Percentiles rank a stretch among this genome's conserved stretches.
phyloP scores from a whole-genome alignment of 768 basidiomycete genomes.

The Tubosaeta sp. region DNA sequence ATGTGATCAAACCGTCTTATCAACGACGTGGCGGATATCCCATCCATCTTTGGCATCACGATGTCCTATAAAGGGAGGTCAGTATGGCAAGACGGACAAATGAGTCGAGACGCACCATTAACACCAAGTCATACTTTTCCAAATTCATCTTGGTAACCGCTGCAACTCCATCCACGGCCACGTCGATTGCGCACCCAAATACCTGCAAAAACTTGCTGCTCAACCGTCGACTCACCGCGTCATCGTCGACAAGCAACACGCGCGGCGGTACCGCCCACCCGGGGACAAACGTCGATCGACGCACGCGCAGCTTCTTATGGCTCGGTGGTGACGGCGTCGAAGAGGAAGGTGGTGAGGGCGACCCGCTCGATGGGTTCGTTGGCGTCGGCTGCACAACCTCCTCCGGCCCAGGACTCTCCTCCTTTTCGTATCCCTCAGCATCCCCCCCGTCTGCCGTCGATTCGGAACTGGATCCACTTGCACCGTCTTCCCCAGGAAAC shows the following conservation, averaged over 20 bases:
- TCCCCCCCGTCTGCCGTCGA: conserved; percentile 19
- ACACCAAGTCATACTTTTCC: conserved; percentile 91
- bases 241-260: conserved; percentile 93
- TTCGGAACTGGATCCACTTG: conserved; percentile 7
- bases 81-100: background rate
- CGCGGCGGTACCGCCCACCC: conserved; percentile 90
- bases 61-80: conserved; percentile 61
- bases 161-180: conserved; percentile 87
- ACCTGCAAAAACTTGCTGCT: conserved; percentile 93
- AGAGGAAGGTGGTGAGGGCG: conserved; percentile 15
- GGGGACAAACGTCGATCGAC: conserved; percentile 78
- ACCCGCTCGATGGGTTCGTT: conserved; percentile 18
- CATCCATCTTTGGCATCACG: conserved; percentile 88
- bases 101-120: conserved; percentile 66
- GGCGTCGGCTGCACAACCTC: conserved; percentile 41
- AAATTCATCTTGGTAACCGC: conserved; percentile 97
- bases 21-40: conserved; percentile 85
- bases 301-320: conserved; percentile 55
- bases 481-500: conserved; percentile 38
- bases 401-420: conserved; percentile 29
- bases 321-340: conserved; percentile 11
- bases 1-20: conserved; percentile 93
- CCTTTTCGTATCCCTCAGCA: conserved; percentile 22
- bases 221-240: conserved; percentile 83
- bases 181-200: conserved; percentile 91